phyloP scores from a whole-genome alignment of 495 filamentous ascomycete species.

The Penicillium flavigenum region DNA sequence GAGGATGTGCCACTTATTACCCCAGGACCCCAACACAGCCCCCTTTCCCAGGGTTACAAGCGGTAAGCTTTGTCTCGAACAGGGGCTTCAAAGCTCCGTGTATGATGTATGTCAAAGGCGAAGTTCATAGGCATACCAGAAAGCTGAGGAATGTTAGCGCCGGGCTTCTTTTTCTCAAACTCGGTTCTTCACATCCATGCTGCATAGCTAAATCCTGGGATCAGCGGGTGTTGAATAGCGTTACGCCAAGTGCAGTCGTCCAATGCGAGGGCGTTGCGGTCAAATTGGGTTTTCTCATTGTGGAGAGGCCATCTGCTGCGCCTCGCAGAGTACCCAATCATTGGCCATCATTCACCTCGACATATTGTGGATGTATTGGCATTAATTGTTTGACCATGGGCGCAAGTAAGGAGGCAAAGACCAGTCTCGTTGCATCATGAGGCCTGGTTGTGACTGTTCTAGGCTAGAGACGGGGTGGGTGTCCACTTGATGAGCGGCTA shows the following conservation, averaged over 20 bases:
- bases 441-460: not conserved
- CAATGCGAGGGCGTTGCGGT: not conserved
- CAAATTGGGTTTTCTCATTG: constrained; percentile 2
- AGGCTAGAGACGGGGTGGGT: not conserved
- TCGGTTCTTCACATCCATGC: not conserved
- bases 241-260: not conserved
- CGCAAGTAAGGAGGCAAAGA: not conserved
- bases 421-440: not conserved
- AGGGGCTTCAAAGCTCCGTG: not conserved
- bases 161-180: constrained; percentile 6
- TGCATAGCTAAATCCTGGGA: not conserved
- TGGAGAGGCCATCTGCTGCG: not conserved
- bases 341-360: not conserved
- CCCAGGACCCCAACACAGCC: constrained; percentile 1
- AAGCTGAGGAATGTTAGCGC: constrained; percentile 13
- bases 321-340: not conserved
- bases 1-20: not conserved
- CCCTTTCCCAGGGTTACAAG: not conserved
- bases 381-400: not conserved
- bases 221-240: not conserved
- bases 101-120: not conserved
- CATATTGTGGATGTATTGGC: not conserved
- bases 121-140: not conserved
- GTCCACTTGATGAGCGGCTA: constrained; percentile 6
- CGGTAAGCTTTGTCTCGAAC: not conserved